Percentiles rank a stretch among this genome's conserved stretches.
Evolutionary conservation across 805 yeast species (phyloP).

Genomic region (Metschnikowia dekortorum): DNA sequence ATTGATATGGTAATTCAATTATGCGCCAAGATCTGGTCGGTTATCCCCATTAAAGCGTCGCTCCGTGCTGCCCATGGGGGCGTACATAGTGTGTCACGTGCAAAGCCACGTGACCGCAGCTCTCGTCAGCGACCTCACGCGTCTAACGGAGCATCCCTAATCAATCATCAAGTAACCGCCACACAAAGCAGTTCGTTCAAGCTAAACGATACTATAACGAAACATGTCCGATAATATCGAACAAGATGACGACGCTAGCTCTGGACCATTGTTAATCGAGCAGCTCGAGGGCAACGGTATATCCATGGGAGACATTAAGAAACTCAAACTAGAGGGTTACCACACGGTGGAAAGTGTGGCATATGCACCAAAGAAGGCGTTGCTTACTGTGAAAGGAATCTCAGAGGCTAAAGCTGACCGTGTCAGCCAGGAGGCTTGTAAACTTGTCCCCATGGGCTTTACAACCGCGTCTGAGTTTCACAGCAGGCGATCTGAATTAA

Average conservation of each 20-base stretch:
- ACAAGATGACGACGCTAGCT: conserved; percentile 48
- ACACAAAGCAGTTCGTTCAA: neutral
- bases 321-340: conserved; percentile 75
- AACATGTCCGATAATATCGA: conserved; percentile 14
- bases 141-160: neutral
- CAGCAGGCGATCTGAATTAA: conserved; percentile 81
- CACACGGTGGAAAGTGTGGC: conserved; percentile 93
- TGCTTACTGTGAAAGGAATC: conserved; percentile 80
- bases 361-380: conserved; percentile 79
- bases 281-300: conserved; percentile 82
- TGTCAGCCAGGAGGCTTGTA: conserved; percentile 75
- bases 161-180: neutral
- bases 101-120: neutral
- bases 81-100: neutral
- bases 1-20: neutral
- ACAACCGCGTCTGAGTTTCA: conserved; percentile 96
- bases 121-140: conserved; percentile 1
- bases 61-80: too few relatives aligned
- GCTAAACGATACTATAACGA: neutral
- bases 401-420: conserved; percentile 94
- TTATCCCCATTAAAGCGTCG: too few relatives aligned
- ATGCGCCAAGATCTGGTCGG: neutral
- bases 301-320: conserved; percentile 68
- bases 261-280: conserved; percentile 53
- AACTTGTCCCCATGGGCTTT: conserved; percentile 91